Conservation (phyloP, 176 grass and related monocot species). For the Poa annua region DNA sequence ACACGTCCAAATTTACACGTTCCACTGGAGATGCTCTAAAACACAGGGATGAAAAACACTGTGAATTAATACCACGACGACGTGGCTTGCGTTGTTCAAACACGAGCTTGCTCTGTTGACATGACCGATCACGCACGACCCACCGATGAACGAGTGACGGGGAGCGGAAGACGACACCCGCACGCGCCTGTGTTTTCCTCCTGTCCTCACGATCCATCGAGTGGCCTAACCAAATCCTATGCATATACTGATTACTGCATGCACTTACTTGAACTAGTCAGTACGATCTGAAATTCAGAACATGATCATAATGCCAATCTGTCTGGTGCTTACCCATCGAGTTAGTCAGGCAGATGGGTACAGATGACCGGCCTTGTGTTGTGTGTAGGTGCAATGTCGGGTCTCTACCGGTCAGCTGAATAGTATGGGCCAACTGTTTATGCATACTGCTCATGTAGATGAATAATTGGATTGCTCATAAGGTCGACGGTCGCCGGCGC, state of each 20-base stretch:
- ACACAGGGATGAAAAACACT: too few relatives aligned
- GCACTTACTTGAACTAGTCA: too few relatives aligned
- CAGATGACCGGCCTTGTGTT: neutral
- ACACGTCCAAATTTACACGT: too few relatives aligned
- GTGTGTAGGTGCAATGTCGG: constrained; percentile 29
- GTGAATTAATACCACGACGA: too few relatives aligned
- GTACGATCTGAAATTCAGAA: too few relatives aligned
- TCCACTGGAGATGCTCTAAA: too few relatives aligned
- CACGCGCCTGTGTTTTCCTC: constrained; percentile 11
- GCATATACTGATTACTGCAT: too few relatives aligned
- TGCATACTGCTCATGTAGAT: constrained; percentile 29
- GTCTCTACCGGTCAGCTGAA: constrained; percentile 28
- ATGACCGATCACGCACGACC: neutral
- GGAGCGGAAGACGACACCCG: neutral
- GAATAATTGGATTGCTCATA: constrained; percentile 11
- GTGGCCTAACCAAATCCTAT: too few relatives aligned
- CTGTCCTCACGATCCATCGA: neutral
- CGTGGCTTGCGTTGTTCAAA: neutral
- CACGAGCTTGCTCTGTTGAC: neutral
- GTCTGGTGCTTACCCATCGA: neutral
- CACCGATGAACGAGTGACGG: neutral
- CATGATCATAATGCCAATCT: too few relatives aligned
- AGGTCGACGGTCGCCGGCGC: too few relatives aligned
- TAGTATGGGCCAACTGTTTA: constrained; percentile 8
- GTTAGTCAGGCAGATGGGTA: neutral